Evolutionary conservation across 129 eudicot genomes (phyloP).

Genomic region (Glebionis coronaria): DNA sequence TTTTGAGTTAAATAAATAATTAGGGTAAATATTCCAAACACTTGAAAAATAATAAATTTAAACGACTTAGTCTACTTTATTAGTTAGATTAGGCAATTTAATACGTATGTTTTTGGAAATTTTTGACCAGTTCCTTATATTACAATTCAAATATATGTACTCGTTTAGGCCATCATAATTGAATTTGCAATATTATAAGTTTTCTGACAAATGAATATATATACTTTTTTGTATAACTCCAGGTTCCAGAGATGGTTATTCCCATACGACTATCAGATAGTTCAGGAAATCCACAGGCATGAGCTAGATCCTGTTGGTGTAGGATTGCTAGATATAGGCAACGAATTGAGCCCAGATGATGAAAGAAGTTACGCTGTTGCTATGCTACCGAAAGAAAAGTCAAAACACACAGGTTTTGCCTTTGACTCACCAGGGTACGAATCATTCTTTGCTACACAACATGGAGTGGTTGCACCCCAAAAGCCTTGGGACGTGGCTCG

Average conservation of each 20-base stretch:
- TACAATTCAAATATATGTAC: not conserved
- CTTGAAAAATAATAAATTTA: not conserved
- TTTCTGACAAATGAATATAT: not conserved
- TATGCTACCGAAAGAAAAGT: slow-evolving; percentile 76
- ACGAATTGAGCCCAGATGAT: slow-evolving; percentile 63
- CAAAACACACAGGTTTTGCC: slow-evolving; percentile 95
- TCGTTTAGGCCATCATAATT: not conserved
- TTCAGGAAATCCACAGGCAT: slow-evolving; percentile 76
- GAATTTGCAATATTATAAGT: not conserved
- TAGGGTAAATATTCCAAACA: not conserved
- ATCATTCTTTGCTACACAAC: slow-evolving; percentile 90
- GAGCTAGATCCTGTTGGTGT: slow-evolving; percentile 59
- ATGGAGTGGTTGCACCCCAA: slow-evolving; percentile 84
- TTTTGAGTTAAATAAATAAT: not conserved
- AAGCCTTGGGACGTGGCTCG: slow-evolving; percentile 97
- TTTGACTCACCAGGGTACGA: slow-evolving; percentile 98
- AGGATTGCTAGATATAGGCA: slow-evolving; percentile 61
- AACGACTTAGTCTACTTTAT: not conserved
- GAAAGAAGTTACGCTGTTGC: slow-evolving; percentile 79
- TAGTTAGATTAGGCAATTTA: not conserved
- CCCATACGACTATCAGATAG: slow-evolving; percentile 83
- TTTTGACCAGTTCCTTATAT: not conserved
- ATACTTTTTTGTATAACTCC: slow-evolving; percentile 17
- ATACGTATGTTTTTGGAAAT: not conserved
- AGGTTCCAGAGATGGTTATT: slow-evolving; percentile 94